phyloP scores from a whole-genome alignment of 2,329 filamentous ascomycete species.

The Talaromyces marneffei region DNA sequence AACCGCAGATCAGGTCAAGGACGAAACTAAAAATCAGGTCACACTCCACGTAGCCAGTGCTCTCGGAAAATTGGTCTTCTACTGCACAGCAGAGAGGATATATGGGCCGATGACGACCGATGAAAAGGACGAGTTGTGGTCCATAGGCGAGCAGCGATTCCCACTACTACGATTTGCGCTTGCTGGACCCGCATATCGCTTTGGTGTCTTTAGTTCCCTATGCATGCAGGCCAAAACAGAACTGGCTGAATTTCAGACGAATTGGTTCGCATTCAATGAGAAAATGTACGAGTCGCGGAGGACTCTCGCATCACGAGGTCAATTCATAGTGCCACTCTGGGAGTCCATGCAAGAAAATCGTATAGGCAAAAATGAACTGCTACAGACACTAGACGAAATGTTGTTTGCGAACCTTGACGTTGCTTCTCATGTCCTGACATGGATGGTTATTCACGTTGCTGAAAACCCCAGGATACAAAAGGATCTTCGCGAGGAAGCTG shows the following conservation, averaged over 20 bases:
- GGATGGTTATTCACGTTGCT: conserved; percentile 39
- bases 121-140: neutral
- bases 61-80: neutral
- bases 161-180: neutral
- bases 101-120: neutral
- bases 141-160: neutral
- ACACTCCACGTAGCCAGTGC: neutral
- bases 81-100: neutral
- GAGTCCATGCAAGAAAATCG: too few relatives aligned
- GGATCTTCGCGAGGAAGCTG: neutral
- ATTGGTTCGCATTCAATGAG: conserved; percentile 35
- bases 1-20: neutral
- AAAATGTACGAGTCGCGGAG: too few relatives aligned
- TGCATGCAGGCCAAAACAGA: conserved; percentile 19
- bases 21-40: neutral
- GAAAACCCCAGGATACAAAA: neutral
- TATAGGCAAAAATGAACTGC: too few relatives aligned
- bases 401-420: conserved; percentile 47
- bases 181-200: neutral
- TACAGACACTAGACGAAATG: conserved; percentile 43
- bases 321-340: too few relatives aligned
- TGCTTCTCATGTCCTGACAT: conserved; percentile 39
- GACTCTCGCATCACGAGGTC: too few relatives aligned
- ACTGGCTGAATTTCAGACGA: conserved; percentile 25
- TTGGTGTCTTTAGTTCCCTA: neutral